Base-by-base conservation (phyloP, 495 filamentous ascomycete species). In the Penicillium turbatum region DNA sequence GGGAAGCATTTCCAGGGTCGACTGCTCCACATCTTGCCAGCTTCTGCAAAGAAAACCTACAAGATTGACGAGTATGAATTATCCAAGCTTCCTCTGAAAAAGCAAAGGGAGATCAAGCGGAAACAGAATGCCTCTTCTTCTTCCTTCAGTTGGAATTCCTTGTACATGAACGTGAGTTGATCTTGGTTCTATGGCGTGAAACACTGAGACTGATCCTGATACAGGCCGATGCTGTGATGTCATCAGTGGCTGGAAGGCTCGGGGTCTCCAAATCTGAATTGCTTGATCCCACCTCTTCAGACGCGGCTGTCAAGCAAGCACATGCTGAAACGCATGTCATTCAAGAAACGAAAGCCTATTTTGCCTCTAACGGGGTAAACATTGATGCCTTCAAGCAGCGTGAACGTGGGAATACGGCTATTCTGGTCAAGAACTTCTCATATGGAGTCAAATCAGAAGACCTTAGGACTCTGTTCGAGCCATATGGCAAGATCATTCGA, bases 301-400 rank as follows among this genome's bases (percentile, higher is more conserved):
- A 95, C 67, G 90, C 92, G 48, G 92, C 90, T 34, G 88, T 97
- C 35, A 95, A 92, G 72, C 93, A 97, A 74, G 93, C 93, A 35
- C 88, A 95, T 67, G 93, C 95, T 34, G 93, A 99, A 73, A 97
- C 95, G 17, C 87, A 92, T 57, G 80, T 96, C 45, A 97, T 99
- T 55, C 89, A 95, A 74, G 95, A 97, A 66, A 95, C 92, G 0
- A 97, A 96, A 65, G 73, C 83, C 11, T 99, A 92, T 70, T 96
- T 99, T 62, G 74, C 79, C 21, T 75, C 84, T 6, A 86, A 96
- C 48, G 93, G 93, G 17, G 88, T 97, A 6, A 89, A 97, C 66
- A 76, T 99, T 17, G 82, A 96, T 51, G 85, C 92, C 8, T 97
- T 99, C 72, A 91, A 91, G 66, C 82, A 79, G 32, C 79, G 82